A percentile compares a stretch with the other conserved stretches of the same genome.
phyloP scores from a whole-genome alignment of 495 filamentous ascomycete species.

The Opeltia flavorubescens region DNA sequence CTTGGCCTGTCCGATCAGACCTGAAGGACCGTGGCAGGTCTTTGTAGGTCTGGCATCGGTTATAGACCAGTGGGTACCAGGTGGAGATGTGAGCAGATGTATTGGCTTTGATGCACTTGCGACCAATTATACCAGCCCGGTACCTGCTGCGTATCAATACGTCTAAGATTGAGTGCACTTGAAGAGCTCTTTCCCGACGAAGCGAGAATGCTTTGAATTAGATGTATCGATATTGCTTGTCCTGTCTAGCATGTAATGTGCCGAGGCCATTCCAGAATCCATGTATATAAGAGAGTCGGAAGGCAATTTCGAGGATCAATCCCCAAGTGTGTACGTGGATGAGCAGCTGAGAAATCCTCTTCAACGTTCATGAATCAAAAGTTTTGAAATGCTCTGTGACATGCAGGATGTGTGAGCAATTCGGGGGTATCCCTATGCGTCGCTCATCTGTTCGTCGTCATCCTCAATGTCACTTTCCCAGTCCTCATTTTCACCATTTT shows the following conservation, averaged over 20 bases:
- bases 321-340: too few species aligned
- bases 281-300: too few species aligned
- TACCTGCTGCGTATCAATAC: not conserved
- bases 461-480: constrained; percentile 22
- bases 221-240: too few species aligned
- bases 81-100: not conserved
- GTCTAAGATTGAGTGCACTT: not conserved
- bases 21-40: not conserved
- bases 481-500: constrained; percentile 11
- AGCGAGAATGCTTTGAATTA: too few species aligned
- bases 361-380: too few species aligned
- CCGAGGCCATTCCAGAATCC: too few species aligned
- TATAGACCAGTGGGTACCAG: not conserved
- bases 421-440: constrained; percentile 23
- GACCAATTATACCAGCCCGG: not conserved
- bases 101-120: constrained; percentile 1
- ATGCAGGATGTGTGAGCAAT: too few species aligned
- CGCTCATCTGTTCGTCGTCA: constrained; percentile 31
- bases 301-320: too few species aligned
- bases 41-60: not conserved
- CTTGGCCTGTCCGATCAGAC: not conserved
- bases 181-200: too few species aligned
- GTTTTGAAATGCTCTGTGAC: too few species aligned
- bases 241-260: too few species aligned
- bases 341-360: too few species aligned